Evolutionary conservation across 2,329 filamentous ascomycete species (phyloP).

Genomic region (Cladosporium austrohemisphaericum): DNA sequence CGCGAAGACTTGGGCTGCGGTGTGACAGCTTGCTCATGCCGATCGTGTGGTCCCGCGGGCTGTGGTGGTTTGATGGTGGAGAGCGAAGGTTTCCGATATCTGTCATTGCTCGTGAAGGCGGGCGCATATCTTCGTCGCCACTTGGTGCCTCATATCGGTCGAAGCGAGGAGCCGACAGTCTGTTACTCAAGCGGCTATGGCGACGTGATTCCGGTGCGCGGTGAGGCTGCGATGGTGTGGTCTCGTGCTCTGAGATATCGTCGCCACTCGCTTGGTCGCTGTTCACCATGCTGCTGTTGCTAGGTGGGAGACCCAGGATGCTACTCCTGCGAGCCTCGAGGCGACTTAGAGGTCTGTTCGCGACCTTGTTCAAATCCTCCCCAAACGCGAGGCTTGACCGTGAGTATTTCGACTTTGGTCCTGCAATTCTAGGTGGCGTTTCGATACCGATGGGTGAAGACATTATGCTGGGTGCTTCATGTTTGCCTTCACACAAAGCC

Average conservation of each 20-base stretch:
- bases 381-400: constrained; percentile 12
- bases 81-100: constrained; percentile 34
- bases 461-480: constrained; percentile 22
- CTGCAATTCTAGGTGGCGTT: constrained; percentile 5
- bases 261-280: constrained; percentile 32
- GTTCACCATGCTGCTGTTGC: constrained; percentile 16
- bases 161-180: constrained; percentile 35
- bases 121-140: constrained; percentile 40
- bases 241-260: constrained; percentile 28
- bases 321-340: constrained; percentile 45
- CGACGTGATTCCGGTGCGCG: constrained; percentile 15
- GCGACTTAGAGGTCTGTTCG: constrained; percentile 35
- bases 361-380: constrained; percentile 5
- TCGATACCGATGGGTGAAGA: constrained; percentile 23
- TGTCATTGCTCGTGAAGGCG: constrained; percentile 48
- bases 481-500: constrained; percentile 55
- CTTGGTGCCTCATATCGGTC: constrained; percentile 27
- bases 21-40: not conserved
- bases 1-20: constrained; percentile 19
- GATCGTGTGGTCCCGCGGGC: constrained; percentile 7
- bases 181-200: constrained; percentile 33
- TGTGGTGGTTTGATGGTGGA: not conserved
- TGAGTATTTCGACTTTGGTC: not conserved
- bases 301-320: constrained; percentile 27
- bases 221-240: constrained; percentile 25